phyloP scores from a whole-genome alignment of 2,329 filamentous ascomycete genomes.

The Hypoxylon rubiginosum region DNA sequence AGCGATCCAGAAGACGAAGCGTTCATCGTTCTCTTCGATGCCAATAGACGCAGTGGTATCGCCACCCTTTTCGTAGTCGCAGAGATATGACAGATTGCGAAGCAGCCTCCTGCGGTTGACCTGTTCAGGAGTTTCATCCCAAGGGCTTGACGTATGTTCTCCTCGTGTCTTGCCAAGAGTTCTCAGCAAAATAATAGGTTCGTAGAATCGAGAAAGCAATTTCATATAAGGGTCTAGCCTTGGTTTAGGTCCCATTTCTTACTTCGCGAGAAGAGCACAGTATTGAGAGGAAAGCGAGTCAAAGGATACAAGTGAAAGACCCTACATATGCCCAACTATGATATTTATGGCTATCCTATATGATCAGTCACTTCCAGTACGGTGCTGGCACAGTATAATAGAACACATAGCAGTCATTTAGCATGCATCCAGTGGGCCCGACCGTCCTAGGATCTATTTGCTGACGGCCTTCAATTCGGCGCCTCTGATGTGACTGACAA shows the following conservation, averaged over 20 bases:
- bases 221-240: constrained; percentile 20
- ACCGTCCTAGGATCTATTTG: too few relatives aligned
- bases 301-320: background rate
- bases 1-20: constrained; percentile 60
- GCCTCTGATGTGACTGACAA: background rate
- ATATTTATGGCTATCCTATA: background rate
- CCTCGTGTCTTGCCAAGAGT: constrained; percentile 54
- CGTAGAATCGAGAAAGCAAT: constrained; percentile 54
- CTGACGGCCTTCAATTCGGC: background rate
- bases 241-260: constrained; percentile 8
- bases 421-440: too few relatives aligned
- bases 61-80: constrained; percentile 62
- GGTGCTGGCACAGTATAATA: background rate
- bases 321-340: background rate
- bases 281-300: background rate
- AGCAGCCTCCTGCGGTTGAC: constrained; percentile 52
- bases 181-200: constrained; percentile 54
- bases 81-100: constrained; percentile 59
- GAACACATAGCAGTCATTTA: too few relatives aligned
- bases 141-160: constrained; percentile 35
- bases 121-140: constrained; percentile 4
- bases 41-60: constrained; percentile 60
- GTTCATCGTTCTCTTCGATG: constrained; percentile 52
- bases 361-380: background rate
- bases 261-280: background rate